Evolutionary conservation across 2,329 filamentous ascomycete genomes (phyloP), one percentile per base, ranked within the genome.

Genomic region (Colletotrichum scovillei): DNA sequence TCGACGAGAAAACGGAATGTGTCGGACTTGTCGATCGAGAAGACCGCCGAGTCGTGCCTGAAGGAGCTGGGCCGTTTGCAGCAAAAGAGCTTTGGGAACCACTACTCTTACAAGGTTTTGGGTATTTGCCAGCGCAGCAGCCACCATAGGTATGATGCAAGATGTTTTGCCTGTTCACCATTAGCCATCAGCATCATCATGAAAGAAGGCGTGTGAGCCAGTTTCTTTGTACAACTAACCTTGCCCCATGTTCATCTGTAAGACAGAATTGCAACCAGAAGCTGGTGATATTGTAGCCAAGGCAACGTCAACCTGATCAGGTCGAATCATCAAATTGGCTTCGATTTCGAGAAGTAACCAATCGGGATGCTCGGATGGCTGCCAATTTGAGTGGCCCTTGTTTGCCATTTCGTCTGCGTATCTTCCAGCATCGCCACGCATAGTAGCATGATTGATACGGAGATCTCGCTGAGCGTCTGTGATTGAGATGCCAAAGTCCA

Each of bases 311-410:
- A 92, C 84, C 75, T 94, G 92, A 3, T 88, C 87, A 0, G 85
- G 82, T 0, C 92, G 87, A 65, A 94, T 90, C 32, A 92, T 82
- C 2, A 94, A 79, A 71, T 92, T 86, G 0, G 87, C 84, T 64
- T 94, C 92, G 16, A 94, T 87, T 74, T 94, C 92, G 0, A 94
- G 80, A 0, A 94, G 82, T 0, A 94, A 78, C 89, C 91, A 93
- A 76, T 94, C 92, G 0, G 90, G 84, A 38, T 86, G 79, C 0
- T 89, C 80, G 0, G 78, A n/a, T 0, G 90, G 87, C 2, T 83
- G 77, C 91, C 91, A 93, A 35, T 91, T 89, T 0, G 76, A 78
- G 76, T 93, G 91, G 0, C 89, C 90, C 0, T 49, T 38, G 62
- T 88, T 89, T 0, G 68, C 70, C 14, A 79, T 75, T 72, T 92